phyloP scores from a whole-genome alignment of 305 asterid genomes.

The Petunia hybrid region DNA sequence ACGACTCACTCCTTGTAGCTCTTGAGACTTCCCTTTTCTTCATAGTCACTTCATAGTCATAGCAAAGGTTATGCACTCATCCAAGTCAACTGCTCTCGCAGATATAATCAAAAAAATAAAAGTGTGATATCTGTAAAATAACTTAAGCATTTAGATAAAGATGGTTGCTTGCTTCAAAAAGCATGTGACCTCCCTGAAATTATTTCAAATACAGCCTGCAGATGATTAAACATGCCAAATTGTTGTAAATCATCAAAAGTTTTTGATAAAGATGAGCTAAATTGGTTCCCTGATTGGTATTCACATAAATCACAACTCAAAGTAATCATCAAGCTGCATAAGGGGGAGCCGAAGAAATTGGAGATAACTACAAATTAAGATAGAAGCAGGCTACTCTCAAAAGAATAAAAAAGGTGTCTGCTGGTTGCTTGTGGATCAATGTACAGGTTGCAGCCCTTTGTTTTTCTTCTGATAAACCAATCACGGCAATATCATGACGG shows the following conservation, averaged over 20 bases:
- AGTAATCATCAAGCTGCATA: not conserved
- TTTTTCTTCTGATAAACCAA: not conserved
- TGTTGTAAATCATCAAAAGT: not conserved
- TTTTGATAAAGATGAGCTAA: too few relatives aligned
- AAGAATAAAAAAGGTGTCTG: not conserved
- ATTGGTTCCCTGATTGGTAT: not conserved
- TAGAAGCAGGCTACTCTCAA: not conserved
- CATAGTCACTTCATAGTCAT: too few relatives aligned
- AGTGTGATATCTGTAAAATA: not conserved
- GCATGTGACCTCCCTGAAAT: not conserved
- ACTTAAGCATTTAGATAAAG: not conserved
- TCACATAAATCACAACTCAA: not conserved
- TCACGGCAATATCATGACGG: constrained; percentile 36
- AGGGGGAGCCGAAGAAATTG: constrained; percentile 19
- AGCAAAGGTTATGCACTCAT: not conserved
- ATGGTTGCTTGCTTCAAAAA: not conserved
- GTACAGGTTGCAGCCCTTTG: not conserved
- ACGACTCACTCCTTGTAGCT: not conserved
- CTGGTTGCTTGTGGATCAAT: constrained; percentile 6
- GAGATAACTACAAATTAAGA: constrained; percentile 22
- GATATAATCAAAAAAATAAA: not conserved
- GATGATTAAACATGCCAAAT: not conserved
- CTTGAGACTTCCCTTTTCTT: too few relatives aligned
- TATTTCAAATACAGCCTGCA: not conserved
- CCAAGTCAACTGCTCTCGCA: not conserved